Percentiles rank a stretch among this genome's conserved stretches.
Evolutionary conservation across 2,329 filamentous ascomycete species (phyloP).

Genomic region (Acephala macrosclerotiorum): DNA sequence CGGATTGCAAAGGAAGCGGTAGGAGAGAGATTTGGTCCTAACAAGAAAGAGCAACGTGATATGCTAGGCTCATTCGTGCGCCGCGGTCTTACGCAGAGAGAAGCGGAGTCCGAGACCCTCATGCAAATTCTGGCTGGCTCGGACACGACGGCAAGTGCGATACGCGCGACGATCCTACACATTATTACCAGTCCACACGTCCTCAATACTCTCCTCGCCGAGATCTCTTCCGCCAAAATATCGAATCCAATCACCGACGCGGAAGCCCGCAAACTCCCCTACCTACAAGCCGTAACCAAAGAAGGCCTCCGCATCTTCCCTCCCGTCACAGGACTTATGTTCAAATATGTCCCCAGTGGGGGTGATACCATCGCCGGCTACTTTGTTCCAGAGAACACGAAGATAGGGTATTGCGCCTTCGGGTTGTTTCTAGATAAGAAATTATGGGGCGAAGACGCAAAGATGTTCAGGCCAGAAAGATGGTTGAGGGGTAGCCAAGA

Average conservation of each 20-base stretch:
- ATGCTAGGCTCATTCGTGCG: constrained; percentile 61
- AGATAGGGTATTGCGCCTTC: not conserved
- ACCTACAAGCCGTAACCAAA: no score
- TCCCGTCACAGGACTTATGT: no score
- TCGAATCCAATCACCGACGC: no score
- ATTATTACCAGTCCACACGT: not conserved
- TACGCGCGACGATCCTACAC: not conserved
- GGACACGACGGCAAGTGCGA: not conserved
- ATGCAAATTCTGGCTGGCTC: not conserved
- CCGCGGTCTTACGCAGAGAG: constrained; percentile 44
- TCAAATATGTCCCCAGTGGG: not conserved
- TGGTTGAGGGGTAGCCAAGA: no score
- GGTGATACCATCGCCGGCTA: not conserved
- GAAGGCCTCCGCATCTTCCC: no score
- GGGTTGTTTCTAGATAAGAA: no score
- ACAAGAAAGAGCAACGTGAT: constrained; percentile 53
- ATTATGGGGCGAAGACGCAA: no score
- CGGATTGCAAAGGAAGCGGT: constrained; percentile 57
- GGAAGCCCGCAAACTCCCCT: no score
- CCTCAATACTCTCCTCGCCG: not conserved
- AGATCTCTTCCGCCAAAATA: not conserved
- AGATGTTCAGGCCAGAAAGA: no score
- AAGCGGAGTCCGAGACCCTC: not conserved
- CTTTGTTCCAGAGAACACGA: not conserved
- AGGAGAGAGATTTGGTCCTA: constrained; percentile 52